These are phyloP conservation scores for Chaetomidium leptoderma DNA, from an alignment of 495 filamentous ascomycete genomes.

Conservation along the genomic window DNA sequence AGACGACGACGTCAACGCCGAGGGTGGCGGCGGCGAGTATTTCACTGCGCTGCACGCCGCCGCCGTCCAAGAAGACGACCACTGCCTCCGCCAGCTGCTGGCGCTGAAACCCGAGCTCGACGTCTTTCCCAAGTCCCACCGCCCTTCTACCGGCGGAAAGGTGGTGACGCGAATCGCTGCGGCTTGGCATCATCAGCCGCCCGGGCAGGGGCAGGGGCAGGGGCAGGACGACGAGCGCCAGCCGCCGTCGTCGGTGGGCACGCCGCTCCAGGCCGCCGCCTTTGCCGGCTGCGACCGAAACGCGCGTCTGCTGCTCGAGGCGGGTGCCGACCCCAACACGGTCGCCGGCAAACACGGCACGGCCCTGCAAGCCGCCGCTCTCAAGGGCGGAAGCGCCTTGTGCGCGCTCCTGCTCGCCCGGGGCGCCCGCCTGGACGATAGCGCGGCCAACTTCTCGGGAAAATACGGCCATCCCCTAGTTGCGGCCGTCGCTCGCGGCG, in stretches of 20 bases:
- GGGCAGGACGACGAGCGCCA: too few relatives aligned
- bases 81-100: not conserved
- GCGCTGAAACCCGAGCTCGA: not conserved
- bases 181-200: too few relatives aligned
- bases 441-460: not conserved
- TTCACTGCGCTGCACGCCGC: not conserved
- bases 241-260: not conserved
- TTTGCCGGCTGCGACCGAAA: not conserved
- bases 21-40: not conserved
- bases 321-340: not conserved
- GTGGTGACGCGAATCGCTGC: too few relatives aligned
- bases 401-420: not conserved
- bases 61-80: not conserved
- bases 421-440: not conserved
- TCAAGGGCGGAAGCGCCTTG: not conserved
- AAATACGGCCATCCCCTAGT: not conserved
- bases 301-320: not conserved
- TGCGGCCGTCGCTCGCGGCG: not conserved
- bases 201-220: too few relatives aligned
- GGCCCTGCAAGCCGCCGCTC: not conserved
- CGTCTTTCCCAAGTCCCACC: not conserved
- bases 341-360: not conserved
- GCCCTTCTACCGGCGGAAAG: too few relatives aligned
- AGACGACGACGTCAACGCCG: not conserved
- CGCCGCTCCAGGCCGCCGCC: not conserved